Percentiles rank a stretch among this genome's conserved stretches.
Evolutionary conservation across 1,284 basidiomycete species (phyloP).

Genomic region (Meripilus lineatus): DNA sequence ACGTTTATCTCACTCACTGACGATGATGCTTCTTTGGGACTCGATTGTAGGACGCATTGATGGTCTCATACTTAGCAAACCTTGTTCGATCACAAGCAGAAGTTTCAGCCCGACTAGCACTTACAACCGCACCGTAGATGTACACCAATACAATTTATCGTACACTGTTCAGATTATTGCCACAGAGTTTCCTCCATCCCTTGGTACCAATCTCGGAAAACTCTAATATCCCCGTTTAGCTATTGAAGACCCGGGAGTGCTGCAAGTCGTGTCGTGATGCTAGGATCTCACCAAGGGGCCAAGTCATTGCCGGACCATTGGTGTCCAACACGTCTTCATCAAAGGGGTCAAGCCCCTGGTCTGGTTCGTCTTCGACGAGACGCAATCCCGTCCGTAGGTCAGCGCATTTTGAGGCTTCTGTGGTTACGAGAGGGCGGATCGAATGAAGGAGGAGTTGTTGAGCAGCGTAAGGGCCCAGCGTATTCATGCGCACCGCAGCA

Average conservation of each 20-base stretch:
- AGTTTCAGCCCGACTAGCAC: conserved; percentile 83
- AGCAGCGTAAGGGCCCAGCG: conserved; percentile 88
- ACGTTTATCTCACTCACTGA: conserved; percentile 1
- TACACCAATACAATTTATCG: conserved; percentile 15
- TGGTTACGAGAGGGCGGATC: conserved; percentile 60
- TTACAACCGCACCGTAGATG: conserved; percentile 42
- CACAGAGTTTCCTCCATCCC: background rate
- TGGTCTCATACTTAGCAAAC: conserved; percentile 94
- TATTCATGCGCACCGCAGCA: conserved; percentile 88
- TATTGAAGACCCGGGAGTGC: conserved; percentile 96
- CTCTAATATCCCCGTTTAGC: conserved; percentile 33
- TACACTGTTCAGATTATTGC: conserved; percentile 10
- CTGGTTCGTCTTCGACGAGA: conserved; percentile 16
- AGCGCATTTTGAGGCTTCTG: conserved; percentile 41
- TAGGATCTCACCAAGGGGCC: conserved; percentile 95
- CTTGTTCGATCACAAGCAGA: conserved; percentile 94
- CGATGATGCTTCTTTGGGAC: conserved; percentile 1
- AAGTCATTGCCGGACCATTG: conserved; percentile 79
- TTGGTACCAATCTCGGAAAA: background rate
- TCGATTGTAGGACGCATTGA: conserved; percentile 73
- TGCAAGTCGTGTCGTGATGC: conserved; percentile 89
- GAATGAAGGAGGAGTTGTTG: conserved; percentile 84
- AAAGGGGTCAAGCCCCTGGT: conserved; percentile 8
- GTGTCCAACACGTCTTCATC: conserved; percentile 14
- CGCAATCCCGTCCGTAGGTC: conserved; percentile 40